Evolutionary conservation across 768 basidiomycete genomes (phyloP).

Genomic region (Phlegmacium glaucopus): DNA sequence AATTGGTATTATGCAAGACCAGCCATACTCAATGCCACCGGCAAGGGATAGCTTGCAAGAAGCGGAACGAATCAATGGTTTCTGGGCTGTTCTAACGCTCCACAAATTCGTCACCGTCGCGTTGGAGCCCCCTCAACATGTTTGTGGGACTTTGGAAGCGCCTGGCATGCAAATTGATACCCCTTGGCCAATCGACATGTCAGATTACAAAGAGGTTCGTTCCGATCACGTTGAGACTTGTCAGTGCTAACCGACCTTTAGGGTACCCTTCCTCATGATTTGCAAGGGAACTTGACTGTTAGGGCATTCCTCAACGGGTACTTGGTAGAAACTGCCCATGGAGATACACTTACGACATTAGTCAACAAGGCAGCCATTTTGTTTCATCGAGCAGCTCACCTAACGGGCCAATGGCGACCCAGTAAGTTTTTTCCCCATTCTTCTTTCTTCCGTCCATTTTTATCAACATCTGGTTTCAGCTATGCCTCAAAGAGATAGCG

Average conservation of each 20-base stretch:
- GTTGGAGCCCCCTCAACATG: constrained; percentile 47
- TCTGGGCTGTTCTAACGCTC: constrained; percentile 59
- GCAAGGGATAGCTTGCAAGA: constrained; percentile 51
- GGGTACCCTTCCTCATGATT: constrained; percentile 42
- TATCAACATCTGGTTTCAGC: constrained; percentile 27
- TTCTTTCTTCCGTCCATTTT: not conserved
- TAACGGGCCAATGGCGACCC: constrained; percentile 46
- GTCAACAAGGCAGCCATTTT: constrained; percentile 54
- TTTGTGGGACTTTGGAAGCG: constrained; percentile 52
- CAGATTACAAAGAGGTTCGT: constrained; percentile 35
- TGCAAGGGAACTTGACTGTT: constrained; percentile 46
- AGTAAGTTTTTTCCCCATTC: constrained; percentile 26
- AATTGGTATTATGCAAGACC: constrained; percentile 36
- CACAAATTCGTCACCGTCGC: constrained; percentile 56
- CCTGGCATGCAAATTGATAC: constrained; percentile 48
- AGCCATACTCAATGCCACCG: constrained; percentile 39
- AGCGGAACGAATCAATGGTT: constrained; percentile 63
- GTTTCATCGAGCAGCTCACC: constrained; percentile 53
- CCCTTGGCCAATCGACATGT: constrained; percentile 48
- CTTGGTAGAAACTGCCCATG: constrained; percentile 27
- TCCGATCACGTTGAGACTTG: not conserved
- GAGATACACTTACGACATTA: constrained; percentile 37
- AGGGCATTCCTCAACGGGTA: constrained; percentile 43
- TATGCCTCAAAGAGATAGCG: constrained; percentile 36
- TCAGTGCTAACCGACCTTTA: constrained; percentile 21